Evolutionary conservation across 108 stramenopile species (phyloP).

Genomic region (Cyclostephanos invisitatus): DNA sequence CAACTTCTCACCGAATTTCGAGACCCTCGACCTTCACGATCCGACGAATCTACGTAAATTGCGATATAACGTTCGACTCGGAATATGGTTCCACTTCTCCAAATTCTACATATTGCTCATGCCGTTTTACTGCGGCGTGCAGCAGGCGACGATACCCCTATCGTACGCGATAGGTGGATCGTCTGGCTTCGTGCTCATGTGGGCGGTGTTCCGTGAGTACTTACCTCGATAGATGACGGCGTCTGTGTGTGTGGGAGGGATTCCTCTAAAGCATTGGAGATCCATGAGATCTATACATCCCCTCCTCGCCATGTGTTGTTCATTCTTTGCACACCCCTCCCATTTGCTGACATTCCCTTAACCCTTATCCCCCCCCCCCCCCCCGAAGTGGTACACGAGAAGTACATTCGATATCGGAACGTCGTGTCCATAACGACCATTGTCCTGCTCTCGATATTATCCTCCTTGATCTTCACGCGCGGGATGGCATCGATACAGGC

Average conservation of each 20-base stretch:
- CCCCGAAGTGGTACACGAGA: slow-evolving; percentile 32
- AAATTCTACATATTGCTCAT: slow-evolving; percentile 45
- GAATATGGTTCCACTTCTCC: slow-evolving; percentile 43
- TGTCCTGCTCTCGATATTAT: slow-evolving; percentile 23
- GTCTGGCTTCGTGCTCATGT: slow-evolving; percentile 41
- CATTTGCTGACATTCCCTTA: background rate
- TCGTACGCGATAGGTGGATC: slow-evolving; percentile 20
- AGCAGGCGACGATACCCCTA: slow-evolving; percentile 13
- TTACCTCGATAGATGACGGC: background rate
- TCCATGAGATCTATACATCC: no score
- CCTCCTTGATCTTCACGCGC: slow-evolving; percentile 34
- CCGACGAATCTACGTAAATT: slow-evolving; percentile 7
- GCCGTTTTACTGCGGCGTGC: slow-evolving; percentile 47
- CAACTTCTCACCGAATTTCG: slow-evolving; percentile 19
- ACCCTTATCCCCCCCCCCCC: background rate
- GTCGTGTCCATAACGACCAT: slow-evolving; percentile 35
- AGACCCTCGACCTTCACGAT: slow-evolving; percentile 15
- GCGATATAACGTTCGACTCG: slow-evolving; percentile 16
- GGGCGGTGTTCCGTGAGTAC: slow-evolving; percentile 34
- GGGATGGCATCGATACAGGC: slow-evolving; percentile 50
- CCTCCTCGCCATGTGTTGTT: background rate
- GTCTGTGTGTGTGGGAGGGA: no score
- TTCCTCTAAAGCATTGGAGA: no score
- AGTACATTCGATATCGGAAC: slow-evolving; percentile 34
- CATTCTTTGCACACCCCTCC: background rate